Evolutionary conservation across 2,329 filamentous ascomycete species (phyloP), one percentile per base, ranked within the genome.

Genomic region (Tolypocladium cylindrosporum): DNA sequence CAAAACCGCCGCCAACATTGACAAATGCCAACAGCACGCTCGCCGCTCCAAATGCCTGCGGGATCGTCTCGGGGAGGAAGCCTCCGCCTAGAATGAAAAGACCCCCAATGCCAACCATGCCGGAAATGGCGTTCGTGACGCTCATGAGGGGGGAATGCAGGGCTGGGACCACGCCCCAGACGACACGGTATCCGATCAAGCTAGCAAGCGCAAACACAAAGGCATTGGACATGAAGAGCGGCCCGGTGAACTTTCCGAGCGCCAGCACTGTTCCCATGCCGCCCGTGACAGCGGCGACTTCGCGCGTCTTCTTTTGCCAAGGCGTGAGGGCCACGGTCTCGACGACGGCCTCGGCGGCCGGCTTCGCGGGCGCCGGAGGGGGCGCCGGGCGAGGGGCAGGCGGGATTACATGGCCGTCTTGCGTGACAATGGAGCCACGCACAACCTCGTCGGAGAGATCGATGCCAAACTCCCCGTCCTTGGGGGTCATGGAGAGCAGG

Each of bases 131-230:
- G 69, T 96, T 96, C 9, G 91, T 96, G 41, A 95, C 91, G 64
- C 88, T 92, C 91, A 96, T 96, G 6, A 96, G 76, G 1, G 91
- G 91, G 2, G 89, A 93, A 71, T 96, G 91, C 6, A 96, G 78
- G 41, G 91, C 90, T 9, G 91, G 91, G 0, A 79, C 77, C 14
- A 96, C 91, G 56, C 90, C 90, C 91, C 91, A 96, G 31, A 96
- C 89, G 7, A 90, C 90, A 54, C 91, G 84, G 68, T 96, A 96
- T 9, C 91, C 91, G 62, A 96, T 91, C 36, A 96, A 76, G 65
- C 90, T 89, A 54, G 91, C 90, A 52, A 96, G 77, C 19, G 87
- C 86, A 71, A 94, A 94, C 0, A 89, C 92, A 68, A 96, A 93
- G 53, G 87, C 84, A 66, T 96, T 96, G 43, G 83, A 78, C 91